Evolutionary conservation across 1,284 basidiomycete species (phyloP).

Genomic region (Leccinum solheimii): DNA sequence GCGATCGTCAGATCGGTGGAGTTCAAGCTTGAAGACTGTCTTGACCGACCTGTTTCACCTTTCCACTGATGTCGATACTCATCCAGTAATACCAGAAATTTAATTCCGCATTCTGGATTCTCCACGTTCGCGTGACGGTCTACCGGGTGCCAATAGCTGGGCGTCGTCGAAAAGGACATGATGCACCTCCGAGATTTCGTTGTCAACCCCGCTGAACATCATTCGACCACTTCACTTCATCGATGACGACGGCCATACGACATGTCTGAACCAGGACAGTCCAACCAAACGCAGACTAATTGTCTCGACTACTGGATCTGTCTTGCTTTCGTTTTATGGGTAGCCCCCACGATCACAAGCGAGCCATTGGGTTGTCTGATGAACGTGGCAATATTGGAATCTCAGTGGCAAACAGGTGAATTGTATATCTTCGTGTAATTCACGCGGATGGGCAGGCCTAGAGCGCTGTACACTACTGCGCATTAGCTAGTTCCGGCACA

Average conservation of each 20-base stretch:
- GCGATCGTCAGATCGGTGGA: constrained; percentile 31
- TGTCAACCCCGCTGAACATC: not conserved
- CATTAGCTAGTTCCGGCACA: not conserved
- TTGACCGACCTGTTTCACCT: not conserved
- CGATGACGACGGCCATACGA: not conserved
- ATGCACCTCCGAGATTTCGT: not conserved
- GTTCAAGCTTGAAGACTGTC: constrained; percentile 3
- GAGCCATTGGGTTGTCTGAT: not conserved
- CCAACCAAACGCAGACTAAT: not conserved
- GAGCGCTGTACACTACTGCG: not conserved
- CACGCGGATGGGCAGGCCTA: not conserved
- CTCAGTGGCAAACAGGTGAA: not conserved
- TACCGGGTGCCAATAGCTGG: not conserved
- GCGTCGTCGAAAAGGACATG: not conserved
- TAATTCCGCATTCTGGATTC: not conserved
- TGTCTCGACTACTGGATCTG: not conserved
- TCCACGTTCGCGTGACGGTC: not conserved
- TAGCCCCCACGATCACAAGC: not conserved
- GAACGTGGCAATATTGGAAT: not conserved
- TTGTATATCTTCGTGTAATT: not conserved
- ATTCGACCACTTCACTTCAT: not conserved
- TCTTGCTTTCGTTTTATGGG: too few relatives aligned
- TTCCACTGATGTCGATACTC: not conserved
- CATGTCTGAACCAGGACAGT: not conserved
- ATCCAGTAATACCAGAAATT: not conserved